Base-by-base conservation (phyloP, 208 protist species). In the Trypanosoma rangeli region DNA sequence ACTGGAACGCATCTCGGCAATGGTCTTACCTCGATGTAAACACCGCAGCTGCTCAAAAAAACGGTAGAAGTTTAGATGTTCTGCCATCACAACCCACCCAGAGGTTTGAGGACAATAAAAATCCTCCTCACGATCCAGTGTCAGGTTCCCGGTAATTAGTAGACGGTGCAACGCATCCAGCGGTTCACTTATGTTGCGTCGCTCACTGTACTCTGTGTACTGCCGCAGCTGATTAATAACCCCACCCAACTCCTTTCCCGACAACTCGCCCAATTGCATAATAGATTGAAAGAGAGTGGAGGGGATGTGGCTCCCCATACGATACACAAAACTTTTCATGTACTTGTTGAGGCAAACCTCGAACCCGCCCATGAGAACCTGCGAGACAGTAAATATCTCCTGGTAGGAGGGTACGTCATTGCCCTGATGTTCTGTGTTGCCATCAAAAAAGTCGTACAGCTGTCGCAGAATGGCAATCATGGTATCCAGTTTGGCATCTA, bases 31-130 rank as follows among this genome's bases (percentile, higher is more conserved):
- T 75, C 98, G 92, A 70, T 99, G 99, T 35, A 99, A 88, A 57
- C 90, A 97, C 56, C 98, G 92, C 74, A 99, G 99, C 90, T 99
- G 99, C 64, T 99, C 94, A 48, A 99, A 84, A 89, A 98, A 99
- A 56, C 99, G 96, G 72, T 98, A 97, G 70, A 97, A 99, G 80
- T 99, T 99, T 29, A 99, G 80, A 67, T 98, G 93, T 73, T 99
- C 99, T 15, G 98, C 98, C 74, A 99, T 94, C 26, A 99, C 98
- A 1, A 94, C 91, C 86, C 98, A 99, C 48, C 98, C 99, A 37
- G 85, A 87, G 13, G 79, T 90, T 84, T 99, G 95, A 57, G 91
- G 86, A 52, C 86, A 84, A 71, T 92, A 90, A 71, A 95, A 92
- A 79, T 94, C 91, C 74, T 90, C 83, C 62, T 94, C 87, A 50